Percentiles rank a stretch among this genome's conserved stretches.
Conservation (phyloP, 1,284 basidiomycete species). For the Gymnopus androsaceus region DNA sequence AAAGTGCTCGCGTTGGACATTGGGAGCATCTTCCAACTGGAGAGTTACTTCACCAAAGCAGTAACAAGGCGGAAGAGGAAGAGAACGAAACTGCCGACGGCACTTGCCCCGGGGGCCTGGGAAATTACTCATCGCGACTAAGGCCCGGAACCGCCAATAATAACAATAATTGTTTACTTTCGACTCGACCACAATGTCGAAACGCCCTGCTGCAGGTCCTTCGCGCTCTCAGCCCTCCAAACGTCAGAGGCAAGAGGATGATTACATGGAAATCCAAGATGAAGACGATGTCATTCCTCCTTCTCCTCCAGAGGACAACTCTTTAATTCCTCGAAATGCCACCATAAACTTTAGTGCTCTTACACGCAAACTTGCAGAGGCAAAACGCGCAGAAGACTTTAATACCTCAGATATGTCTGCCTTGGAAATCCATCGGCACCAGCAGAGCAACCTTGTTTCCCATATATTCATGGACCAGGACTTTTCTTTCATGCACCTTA, state of each 20-base stretch:
- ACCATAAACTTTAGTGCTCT: slow-evolving; percentile 83
- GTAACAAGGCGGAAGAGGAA: neutral
- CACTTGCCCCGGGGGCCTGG: too few relatives aligned
- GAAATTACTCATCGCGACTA: too few relatives aligned
- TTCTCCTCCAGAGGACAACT: slow-evolving; percentile 49
- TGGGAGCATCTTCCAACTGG: slow-evolving; percentile 15
- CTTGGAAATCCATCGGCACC: slow-evolving; percentile 60
- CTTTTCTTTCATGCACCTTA: slow-evolving; percentile 83
- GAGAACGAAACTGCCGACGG: neutral
- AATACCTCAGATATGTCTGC: slow-evolving; percentile 43
- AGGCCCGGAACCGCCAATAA: too few relatives aligned
- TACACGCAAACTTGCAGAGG: slow-evolving; percentile 71
- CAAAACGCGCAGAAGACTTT: slow-evolving; percentile 44
- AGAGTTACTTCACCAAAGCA: slow-evolving; percentile 4
- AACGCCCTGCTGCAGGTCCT: slow-evolving; percentile 15
- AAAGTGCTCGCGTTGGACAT: slow-evolving; percentile 15
- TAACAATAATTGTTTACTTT: too few relatives aligned
- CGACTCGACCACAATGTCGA: slow-evolving; percentile 8
- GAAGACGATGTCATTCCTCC: slow-evolving; percentile 55
- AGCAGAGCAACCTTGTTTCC: slow-evolving; percentile 73
- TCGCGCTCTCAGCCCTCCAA: slow-evolving; percentile 2
- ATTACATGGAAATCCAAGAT: slow-evolving; percentile 25
- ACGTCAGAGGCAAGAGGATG: slow-evolving; percentile 8
- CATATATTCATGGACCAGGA: slow-evolving; percentile 77
- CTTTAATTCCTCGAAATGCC: slow-evolving; percentile 64